These are phyloP conservation scores for Lactarius hengduanensis DNA, from an alignment of 768 basidiomycete genomes.

Conservation along the genomic window DNA sequence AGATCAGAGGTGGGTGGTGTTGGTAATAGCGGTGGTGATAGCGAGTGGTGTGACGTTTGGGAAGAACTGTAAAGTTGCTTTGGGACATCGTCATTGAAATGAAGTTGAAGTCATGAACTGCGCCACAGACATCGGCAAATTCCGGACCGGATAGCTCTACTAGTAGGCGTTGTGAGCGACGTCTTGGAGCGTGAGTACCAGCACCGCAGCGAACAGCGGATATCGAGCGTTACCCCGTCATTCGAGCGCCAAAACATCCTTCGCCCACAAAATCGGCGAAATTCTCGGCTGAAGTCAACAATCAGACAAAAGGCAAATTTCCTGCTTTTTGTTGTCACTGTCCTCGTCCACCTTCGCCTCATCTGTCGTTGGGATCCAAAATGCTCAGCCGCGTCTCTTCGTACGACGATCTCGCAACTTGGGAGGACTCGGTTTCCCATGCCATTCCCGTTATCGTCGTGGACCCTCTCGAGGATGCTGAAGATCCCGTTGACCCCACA, in stretches of 20 bases:
- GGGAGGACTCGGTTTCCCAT: constrained; percentile 28
- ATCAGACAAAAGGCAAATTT: background rate
- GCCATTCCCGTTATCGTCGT: constrained; percentile 25
- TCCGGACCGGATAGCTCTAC: background rate
- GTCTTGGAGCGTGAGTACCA: background rate
- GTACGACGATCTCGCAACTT: constrained; percentile 31
- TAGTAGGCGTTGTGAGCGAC: background rate
- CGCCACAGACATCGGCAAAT: background rate
- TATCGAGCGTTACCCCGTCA: background rate
- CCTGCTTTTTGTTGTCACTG: background rate
- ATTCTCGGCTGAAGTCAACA: background rate
- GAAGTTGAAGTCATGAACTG: too few relatives aligned
- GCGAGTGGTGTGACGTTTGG: too few relatives aligned
- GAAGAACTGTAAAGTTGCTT: too few relatives aligned
- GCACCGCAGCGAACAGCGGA: background rate
- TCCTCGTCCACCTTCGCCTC: background rate
- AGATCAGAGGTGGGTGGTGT: too few relatives aligned
- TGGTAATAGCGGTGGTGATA: too few relatives aligned
- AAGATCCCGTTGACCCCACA: constrained; percentile 24
- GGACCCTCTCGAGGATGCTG: constrained; percentile 25
- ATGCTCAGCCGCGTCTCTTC: constrained; percentile 30
- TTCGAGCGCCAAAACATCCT: background rate
- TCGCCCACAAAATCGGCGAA: background rate
- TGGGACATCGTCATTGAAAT: too few relatives aligned
- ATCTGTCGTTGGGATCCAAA: background rate